Conservation (phyloP, 2,329 filamentous ascomycete genomes). For the Tolypocladium album region DNA sequence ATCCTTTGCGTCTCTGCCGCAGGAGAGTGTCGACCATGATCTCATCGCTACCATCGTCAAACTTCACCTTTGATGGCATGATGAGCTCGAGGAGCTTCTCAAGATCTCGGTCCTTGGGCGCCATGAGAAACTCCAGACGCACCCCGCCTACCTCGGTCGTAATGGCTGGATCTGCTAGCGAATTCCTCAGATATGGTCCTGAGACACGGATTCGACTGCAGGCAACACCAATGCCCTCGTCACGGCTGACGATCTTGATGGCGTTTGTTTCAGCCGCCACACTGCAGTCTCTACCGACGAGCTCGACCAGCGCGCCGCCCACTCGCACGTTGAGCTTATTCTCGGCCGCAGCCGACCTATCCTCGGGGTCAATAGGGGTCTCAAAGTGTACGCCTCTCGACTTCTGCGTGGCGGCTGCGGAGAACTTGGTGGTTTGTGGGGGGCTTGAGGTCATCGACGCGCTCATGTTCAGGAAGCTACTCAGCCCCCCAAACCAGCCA, state of each 20-base stretch:
- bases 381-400: slow-evolving; percentile 49
- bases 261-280: slow-evolving; percentile 67
- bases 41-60: slow-evolving; percentile 75
- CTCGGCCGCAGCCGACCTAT: slow-evolving; percentile 33
- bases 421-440: slow-evolving; percentile 32
- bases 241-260: slow-evolving; percentile 68
- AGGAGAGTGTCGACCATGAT: slow-evolving; percentile 90
- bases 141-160: slow-evolving; percentile 54
- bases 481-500: slow-evolving; percentile 81
- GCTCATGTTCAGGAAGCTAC: slow-evolving; percentile 80
- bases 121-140: slow-evolving; percentile 59
- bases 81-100: slow-evolving; percentile 75
- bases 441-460: slow-evolving; percentile 69
- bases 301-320: slow-evolving; percentile 62
- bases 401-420: slow-evolving; percentile 29
- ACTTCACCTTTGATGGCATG: slow-evolving; percentile 84
- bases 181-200: slow-evolving; percentile 53
- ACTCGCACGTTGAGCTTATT: slow-evolving; percentile 69
- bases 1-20: slow-evolving; percentile 75
- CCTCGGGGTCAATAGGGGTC: slow-evolving; percentile 36
- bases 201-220: slow-evolving; percentile 66
- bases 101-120: slow-evolving; percentile 70
- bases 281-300: slow-evolving; percentile 70
- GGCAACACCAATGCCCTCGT: slow-evolving; percentile 59
- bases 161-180: slow-evolving; percentile 47